Conservation (phyloP, 2,329 filamentous ascomycete genomes). For the Epichloe sp. region DNA sequence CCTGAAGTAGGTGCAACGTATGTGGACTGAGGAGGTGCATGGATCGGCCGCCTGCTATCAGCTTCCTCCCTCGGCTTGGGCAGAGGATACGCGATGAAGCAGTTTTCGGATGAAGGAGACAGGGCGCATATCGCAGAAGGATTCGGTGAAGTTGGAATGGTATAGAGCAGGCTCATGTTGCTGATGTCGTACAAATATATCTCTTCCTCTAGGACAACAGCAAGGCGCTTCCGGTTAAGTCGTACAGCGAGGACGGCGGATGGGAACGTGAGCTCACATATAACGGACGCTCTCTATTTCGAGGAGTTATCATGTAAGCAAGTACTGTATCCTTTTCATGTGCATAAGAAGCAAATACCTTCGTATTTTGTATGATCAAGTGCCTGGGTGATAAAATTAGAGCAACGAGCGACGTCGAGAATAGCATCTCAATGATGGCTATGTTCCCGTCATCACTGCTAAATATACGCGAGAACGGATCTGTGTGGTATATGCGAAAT, state of each 20-base stretch:
- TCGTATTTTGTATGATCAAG: slow-evolving; percentile 93
- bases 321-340: not conserved
- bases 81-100: slow-evolving; percentile 87
- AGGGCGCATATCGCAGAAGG: slow-evolving; percentile 82
- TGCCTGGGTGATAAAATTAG: slow-evolving; percentile 84
- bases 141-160: slow-evolving; percentile 88
- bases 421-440: slow-evolving; percentile 94
- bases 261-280: slow-evolving; percentile 96
- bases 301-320: not conserved
- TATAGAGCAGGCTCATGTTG: slow-evolving; percentile 91
- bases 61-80: slow-evolving; percentile 56
- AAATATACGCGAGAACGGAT: slow-evolving; percentile 90
- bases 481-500: slow-evolving; percentile 92
- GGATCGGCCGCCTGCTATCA: slow-evolving; percentile 51
- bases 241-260: slow-evolving; percentile 91
- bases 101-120: slow-evolving; percentile 88
- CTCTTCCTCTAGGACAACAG: slow-evolving; percentile 87
- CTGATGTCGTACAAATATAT: slow-evolving; percentile 98
- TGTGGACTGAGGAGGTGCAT: slow-evolving; percentile 69
- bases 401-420: slow-evolving; percentile 92
- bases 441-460: slow-evolving; percentile 92
- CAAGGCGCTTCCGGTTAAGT: slow-evolving; percentile 84
- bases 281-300: slow-evolving; percentile 55
- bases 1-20: slow-evolving; percentile 78
- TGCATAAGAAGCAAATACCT: slow-evolving; percentile 37